These are phyloP conservation scores for Fraxinus greggii DNA, from an alignment of 305 asterid genomes.

Conservation along the genomic window DNA sequence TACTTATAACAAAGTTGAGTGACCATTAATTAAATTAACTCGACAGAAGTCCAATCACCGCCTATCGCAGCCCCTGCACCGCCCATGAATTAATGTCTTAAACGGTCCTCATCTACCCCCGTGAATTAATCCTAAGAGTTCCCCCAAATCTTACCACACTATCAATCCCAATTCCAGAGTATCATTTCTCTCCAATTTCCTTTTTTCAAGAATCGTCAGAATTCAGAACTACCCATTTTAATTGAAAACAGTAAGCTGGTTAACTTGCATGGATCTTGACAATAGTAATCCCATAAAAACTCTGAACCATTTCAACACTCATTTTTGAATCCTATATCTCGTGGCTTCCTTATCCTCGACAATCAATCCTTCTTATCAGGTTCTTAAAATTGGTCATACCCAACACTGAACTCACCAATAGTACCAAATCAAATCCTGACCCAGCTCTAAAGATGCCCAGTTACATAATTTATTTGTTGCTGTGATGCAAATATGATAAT, in stretches of 20 bases:
- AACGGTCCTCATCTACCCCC: not conserved
- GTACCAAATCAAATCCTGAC: not conserved
- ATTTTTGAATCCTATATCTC: not conserved
- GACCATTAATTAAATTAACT: no score
- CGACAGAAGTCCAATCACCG: no score
- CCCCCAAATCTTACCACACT: not conserved
- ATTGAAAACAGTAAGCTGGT: not conserved
- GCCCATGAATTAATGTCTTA: not conserved
- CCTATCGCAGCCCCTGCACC: no score
- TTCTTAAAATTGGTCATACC: not conserved
- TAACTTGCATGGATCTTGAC: not conserved
- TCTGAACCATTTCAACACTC: not conserved
- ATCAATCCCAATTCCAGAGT: not conserved
- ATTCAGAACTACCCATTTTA: not conserved
- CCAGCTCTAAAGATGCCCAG: not conserved
- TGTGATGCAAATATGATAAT: not conserved
- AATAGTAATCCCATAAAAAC: not conserved
- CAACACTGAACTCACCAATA: not conserved
- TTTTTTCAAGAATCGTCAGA: not conserved
- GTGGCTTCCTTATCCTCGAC: not conserved
- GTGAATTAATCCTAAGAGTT: not conserved
- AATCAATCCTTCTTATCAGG: not conserved
- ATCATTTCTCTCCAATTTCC: not conserved
- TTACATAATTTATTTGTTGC: not conserved
- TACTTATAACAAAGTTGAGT: no score